Evolutionary conservation across 768 basidiomycete species (phyloP), one percentile per base, ranked within the genome.

Genomic region (Boletus vinaceobasis): DNA sequence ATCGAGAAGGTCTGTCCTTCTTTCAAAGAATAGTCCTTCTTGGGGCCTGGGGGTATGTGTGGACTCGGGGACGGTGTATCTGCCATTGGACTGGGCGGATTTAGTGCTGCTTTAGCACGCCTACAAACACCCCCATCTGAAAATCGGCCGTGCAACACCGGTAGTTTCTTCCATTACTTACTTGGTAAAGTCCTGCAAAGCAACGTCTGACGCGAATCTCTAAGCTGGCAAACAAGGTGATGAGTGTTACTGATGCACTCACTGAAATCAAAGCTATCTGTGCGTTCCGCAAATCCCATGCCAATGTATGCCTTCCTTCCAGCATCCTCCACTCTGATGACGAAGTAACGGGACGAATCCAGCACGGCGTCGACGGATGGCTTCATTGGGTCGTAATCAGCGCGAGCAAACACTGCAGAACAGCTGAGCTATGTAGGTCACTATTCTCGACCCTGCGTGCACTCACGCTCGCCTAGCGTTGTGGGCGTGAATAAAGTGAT

Each of bases 1-100:
- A 98, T 96, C 5, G 88, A 87, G 70, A 98, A 95, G 0, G 94
- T 97, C 69, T 98, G 91, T 9, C 94, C 94, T 61, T 93, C 92
- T 70, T 96, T 97, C 61, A 98, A 73, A 37, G 88, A 89, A 71
- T 93, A 97, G 62, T 98, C 94, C 71, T 92, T 91, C 77, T 93
- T 93, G 2, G 92, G 90, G 10, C 87, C 91, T 9, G 79, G 57
- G 13, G 92, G 87, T 52, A 88, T 61, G 60, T 87, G 81, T 9
- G 89, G 84, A n/a, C n/a, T n/a, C n/a, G n/a, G n/a, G n/a, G 88
- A 87, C 2, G 80, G 67, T 6, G 75, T 58, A 7, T 76, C 73
- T 9, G 75, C 62, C 9, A 73, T 66, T 7, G 81, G 67, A 46
- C 75, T 69, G 5, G 74, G 68, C 17, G 81, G 83, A 58, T 87